Evolutionary conservation across 164 flowering plant genomes (phyloP).

Genomic region (Sextonia rubra): DNA sequence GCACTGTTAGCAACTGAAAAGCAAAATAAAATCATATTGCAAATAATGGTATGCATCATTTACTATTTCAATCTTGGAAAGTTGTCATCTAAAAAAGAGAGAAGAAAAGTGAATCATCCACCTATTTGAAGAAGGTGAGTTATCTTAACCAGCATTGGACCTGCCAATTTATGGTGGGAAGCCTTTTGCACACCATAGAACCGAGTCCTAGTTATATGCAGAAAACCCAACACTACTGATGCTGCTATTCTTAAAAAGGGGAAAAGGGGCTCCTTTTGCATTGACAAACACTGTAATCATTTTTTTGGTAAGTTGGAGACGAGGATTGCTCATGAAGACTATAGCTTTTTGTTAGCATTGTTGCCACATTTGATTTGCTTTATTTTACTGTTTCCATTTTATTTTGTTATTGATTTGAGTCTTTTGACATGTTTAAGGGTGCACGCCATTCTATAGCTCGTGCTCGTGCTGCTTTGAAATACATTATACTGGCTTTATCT

Average conservation of each 20-base stretch:
- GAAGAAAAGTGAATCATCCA: too few species aligned
- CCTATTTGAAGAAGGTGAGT: too few species aligned
- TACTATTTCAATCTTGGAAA: too few species aligned
- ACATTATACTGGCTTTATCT: slow-evolving; percentile 69
- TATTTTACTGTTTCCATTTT: not conserved
- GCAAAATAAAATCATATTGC: too few species aligned
- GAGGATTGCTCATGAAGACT: not conserved
- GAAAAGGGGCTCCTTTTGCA: not conserved
- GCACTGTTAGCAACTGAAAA: too few species aligned
- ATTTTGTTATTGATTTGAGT: not conserved
- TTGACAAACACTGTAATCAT: not conserved
- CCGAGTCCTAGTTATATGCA: not conserved
- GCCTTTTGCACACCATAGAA: not conserved
- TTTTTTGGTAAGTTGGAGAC: not conserved
- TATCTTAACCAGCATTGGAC: too few species aligned
- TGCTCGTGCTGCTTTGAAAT: slow-evolving; percentile 82
- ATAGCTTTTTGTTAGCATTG: not conserved
- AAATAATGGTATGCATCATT: too few species aligned
- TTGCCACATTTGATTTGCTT: not conserved
- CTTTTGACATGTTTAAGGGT: slow-evolving; percentile 35
- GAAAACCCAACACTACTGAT: not conserved
- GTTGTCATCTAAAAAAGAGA: too few species aligned
- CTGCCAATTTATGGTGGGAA: too few species aligned
- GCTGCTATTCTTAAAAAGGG: not conserved
- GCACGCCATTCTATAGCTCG: slow-evolving; percentile 40